Percentiles rank a stretch among this genome's conserved stretches.
Evolutionary conservation across 495 filamentous ascomycete species (phyloP).

Genomic region (Hypoxylon crocopeplum): DNA sequence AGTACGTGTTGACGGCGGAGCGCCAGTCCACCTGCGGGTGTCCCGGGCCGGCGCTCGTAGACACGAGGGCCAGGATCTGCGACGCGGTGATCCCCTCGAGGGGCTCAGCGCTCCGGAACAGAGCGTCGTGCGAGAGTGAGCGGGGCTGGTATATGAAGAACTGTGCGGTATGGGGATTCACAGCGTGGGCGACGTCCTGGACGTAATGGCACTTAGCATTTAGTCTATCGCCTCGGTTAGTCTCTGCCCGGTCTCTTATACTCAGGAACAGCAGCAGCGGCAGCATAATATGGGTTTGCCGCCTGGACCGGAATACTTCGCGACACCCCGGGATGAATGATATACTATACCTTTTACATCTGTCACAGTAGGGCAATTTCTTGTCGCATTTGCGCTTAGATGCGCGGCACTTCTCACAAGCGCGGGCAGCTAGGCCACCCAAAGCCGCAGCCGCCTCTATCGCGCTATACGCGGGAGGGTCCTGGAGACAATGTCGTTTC

Average conservation of each 20-base stretch:
- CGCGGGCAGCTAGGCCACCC: constrained; percentile 36
- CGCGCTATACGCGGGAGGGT: constrained; percentile 11
- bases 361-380: constrained; percentile 41
- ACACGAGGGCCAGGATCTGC: constrained; percentile 40
- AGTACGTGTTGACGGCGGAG: constrained; percentile 32
- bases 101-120: constrained; percentile 38
- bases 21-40: constrained; percentile 32
- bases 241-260: constrained; percentile 16
- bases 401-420: constrained; percentile 44
- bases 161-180: constrained; percentile 19
- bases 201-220: constrained; percentile 43
- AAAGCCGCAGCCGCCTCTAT: constrained; percentile 22
- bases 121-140: constrained; percentile 33
- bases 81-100: constrained; percentile 37
- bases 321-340: too few species aligned
- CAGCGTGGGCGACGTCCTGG: constrained; percentile 32
- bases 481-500: constrained; percentile 28
- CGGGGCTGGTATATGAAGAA: constrained; percentile 40
- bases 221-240: constrained; percentile 32
- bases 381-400: constrained; percentile 47
- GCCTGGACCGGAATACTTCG: neutral
- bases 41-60: constrained; percentile 20
- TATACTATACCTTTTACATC: constrained; percentile 40
- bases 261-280: too few species aligned
- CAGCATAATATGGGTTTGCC: neutral